phyloP scores from a whole-genome alignment of 441 rosid species.

The Daphne laureola region DNA sequence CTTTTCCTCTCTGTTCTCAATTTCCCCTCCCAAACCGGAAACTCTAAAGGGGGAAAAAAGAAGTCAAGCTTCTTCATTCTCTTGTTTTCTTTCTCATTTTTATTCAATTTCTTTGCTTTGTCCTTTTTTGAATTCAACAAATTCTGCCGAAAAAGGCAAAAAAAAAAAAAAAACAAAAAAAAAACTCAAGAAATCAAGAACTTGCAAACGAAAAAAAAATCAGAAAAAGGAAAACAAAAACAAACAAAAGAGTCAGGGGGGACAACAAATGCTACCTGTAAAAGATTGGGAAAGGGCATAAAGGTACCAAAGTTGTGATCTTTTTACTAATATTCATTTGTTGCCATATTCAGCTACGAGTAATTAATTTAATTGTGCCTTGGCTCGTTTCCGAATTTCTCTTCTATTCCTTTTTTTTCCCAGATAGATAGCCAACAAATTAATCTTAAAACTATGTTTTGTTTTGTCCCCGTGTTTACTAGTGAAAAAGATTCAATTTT shows the following conservation, averaged over 20 bases:
- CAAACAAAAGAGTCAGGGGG: not conserved
- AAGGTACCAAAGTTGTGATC: not conserved
- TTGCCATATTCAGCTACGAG: too few relatives aligned
- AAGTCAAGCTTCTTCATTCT: too few relatives aligned
- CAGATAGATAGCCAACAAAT: too few relatives aligned
- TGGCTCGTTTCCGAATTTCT: too few relatives aligned
- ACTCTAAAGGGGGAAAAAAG: too few relatives aligned
- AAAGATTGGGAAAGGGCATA: not conserved
- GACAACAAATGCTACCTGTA: slow-evolving; percentile 15
- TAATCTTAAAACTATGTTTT: not conserved
- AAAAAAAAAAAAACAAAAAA: not conserved
- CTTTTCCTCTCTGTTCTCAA: not conserved
- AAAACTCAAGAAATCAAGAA: not conserved
- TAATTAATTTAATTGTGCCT: too few relatives aligned
- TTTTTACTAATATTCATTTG: too few relatives aligned
- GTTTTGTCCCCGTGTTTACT: not conserved
- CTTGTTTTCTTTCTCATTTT: too few relatives aligned
- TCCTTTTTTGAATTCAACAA: not conserved
- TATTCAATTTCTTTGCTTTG: not conserved
- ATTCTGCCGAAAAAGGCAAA: not conserved
- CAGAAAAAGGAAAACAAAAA: not conserved
- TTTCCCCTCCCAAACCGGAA: slow-evolving; percentile 15
- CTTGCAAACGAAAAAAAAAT: slow-evolving; percentile 5
- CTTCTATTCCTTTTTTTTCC: too few relatives aligned
- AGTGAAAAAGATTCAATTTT: slow-evolving; percentile 3